Evolutionary conservation across 371 early-diverging fungal genomes (phyloP).

Genomic region (Apophysomyces ossiformis): DNA sequence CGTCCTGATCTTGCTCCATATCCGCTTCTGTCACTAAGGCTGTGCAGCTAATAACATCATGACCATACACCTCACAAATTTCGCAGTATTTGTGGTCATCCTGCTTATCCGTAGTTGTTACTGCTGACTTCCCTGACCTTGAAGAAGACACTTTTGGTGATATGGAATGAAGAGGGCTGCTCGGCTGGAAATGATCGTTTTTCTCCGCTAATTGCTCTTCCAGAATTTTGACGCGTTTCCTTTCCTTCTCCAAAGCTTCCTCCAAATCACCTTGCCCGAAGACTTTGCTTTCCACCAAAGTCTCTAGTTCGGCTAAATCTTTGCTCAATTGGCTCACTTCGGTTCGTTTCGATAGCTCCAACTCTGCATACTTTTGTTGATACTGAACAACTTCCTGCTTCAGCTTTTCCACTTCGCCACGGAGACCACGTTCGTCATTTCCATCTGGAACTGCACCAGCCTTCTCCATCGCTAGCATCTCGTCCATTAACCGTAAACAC

Average conservation of each 20-base stretch:
- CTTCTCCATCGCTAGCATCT: slow-evolving; percentile 51
- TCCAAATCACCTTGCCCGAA: slow-evolving; percentile 75
- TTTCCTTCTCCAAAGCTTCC: slow-evolving; percentile 54
- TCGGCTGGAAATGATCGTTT: neutral
- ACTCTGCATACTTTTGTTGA: slow-evolving; percentile 53
- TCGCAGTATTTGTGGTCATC: slow-evolving; percentile 49
- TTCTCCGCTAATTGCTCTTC: neutral
- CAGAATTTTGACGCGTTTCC: neutral
- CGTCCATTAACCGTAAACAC: slow-evolving; percentile 74
- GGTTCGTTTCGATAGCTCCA: slow-evolving; percentile 53
- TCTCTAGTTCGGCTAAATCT: slow-evolving; percentile 71
- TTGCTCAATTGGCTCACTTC: slow-evolving; percentile 65
- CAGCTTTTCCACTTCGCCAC: slow-evolving; percentile 48
- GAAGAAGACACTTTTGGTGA: slow-evolving; percentile 65
- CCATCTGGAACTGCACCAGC: slow-evolving; percentile 13
- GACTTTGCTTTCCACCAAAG: slow-evolving; percentile 73
- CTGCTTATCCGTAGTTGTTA: neutral
- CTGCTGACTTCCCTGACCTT: slow-evolving; percentile 23
- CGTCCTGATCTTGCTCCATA: slow-evolving; percentile 16
- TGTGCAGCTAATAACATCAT: slow-evolving; percentile 31
- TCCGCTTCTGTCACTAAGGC: slow-evolving; percentile 26
- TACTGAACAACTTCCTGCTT: slow-evolving; percentile 51
- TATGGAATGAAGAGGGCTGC: slow-evolving; percentile 78
- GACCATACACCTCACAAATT: slow-evolving; percentile 63
- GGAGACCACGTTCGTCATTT: slow-evolving; percentile 20